These are phyloP conservation scores for Globisporangium mamillatum DNA, from an alignment of 352 stramenopile species.

Conservation along the genomic window DNA sequence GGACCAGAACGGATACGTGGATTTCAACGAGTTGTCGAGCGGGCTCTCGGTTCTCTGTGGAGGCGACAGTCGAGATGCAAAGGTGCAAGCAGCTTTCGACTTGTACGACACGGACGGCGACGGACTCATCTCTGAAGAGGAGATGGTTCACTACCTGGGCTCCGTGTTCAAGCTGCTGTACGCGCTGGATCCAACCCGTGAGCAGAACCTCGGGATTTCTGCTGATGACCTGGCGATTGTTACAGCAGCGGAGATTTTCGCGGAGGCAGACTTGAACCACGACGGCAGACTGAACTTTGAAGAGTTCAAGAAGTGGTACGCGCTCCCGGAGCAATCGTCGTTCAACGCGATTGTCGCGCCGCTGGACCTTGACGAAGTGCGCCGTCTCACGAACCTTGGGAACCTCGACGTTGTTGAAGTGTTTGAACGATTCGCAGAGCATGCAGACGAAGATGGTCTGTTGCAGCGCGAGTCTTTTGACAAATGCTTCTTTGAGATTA, in stretches of 20 bases:
- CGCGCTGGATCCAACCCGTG: conserved; percentile 57
- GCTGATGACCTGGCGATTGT: conserved; percentile 57
- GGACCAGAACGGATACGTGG: conserved; percentile 65
- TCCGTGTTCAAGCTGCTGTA: conserved; percentile 84
- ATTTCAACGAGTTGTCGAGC: conserved; percentile 75
- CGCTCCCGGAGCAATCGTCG: conserved; percentile 53
- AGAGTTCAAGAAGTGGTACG: conserved; percentile 87
- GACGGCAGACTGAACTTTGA: conserved; percentile 83
- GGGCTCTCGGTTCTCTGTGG: conserved; percentile 71
- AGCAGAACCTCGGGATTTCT: conserved; percentile 56
- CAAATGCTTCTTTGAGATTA: conserved; percentile 69
- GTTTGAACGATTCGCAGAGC: conserved; percentile 82
- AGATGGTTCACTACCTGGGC: conserved; percentile 86
- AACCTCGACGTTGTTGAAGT: conserved; percentile 83
- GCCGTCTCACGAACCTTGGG: conserved; percentile 77
- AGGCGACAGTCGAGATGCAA: conserved; percentile 49
- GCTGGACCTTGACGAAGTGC: conserved; percentile 79
- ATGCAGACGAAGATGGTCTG: conserved; percentile 54
- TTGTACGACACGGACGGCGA: conserved; percentile 84
- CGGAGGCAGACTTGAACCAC: conserved; percentile 80
- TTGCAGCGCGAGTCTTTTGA: conserved; percentile 70
- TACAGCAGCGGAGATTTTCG: conserved; percentile 83
- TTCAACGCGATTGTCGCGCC: conserved; percentile 75
- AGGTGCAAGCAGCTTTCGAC: conserved; percentile 76
- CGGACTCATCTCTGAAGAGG: conserved; percentile 77